These are phyloP conservation scores for Scorias spongiosa DNA, from an alignment of 2,329 filamentous ascomycete genomes.

Conservation along the genomic window DNA sequence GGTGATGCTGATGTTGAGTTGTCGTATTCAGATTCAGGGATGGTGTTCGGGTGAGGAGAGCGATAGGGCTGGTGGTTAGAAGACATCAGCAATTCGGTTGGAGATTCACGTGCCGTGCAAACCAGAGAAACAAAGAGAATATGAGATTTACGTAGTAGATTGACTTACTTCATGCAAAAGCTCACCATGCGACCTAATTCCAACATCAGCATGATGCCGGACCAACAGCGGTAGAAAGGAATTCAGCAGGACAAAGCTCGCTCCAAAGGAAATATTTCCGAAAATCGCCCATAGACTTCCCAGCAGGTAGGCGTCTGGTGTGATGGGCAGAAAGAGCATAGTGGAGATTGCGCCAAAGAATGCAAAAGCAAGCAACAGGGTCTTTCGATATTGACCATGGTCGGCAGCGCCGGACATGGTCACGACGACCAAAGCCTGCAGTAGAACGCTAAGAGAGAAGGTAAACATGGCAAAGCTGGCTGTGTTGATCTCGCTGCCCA, in stretches of 20 bases:
- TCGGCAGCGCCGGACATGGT: slow-evolving; percentile 94
- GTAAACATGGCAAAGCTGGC: slow-evolving; percentile 98
- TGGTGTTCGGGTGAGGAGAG: slow-evolving; percentile 12
- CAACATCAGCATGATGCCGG: slow-evolving; percentile 53
- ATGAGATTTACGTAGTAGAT: too few relatives aligned
- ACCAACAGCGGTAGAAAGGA: slow-evolving; percentile 88
- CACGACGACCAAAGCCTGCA: slow-evolving; percentile 83
- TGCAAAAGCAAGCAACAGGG: slow-evolving; percentile 70
- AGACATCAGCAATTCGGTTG: too few relatives aligned
- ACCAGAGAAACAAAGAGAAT: too few relatives aligned
- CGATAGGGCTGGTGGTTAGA: too few relatives aligned
- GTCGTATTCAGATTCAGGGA: slow-evolving; percentile 11
- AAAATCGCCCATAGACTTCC: slow-evolving; percentile 75
- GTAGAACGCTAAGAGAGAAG: slow-evolving; percentile 78
- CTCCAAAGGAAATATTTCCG: slow-evolving; percentile 86
- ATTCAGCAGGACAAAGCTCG: slow-evolving; percentile 88
- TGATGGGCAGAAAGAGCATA: slow-evolving; percentile 75
- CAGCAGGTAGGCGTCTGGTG: slow-evolving; percentile 60
- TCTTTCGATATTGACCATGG: slow-evolving; percentile 78
- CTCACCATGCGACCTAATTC: not conserved
- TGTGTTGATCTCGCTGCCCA: slow-evolving; percentile 82
- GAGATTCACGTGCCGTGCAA: too few relatives aligned
- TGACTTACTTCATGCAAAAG: too few relatives aligned
- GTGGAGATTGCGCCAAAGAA: slow-evolving; percentile 66
- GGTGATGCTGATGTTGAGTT: slow-evolving; percentile 22